Evolutionary conservation across 108 stramenopile genomes (phyloP), one percentile per base, ranked within the genome.

Genomic region (Nannochloropsis salina): DNA sequence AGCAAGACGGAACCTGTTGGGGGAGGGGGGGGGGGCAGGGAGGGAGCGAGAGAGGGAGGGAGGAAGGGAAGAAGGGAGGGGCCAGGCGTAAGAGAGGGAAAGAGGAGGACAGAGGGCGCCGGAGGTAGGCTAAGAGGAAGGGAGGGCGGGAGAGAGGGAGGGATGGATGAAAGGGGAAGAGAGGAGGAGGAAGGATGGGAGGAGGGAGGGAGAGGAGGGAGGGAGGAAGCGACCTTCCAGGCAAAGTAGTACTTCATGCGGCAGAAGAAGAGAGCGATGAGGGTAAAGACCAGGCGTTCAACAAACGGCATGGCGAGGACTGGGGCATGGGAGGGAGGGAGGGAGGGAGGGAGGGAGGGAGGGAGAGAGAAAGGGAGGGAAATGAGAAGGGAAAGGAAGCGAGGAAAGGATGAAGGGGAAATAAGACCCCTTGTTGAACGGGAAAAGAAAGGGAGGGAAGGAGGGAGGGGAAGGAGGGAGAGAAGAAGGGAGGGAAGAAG

Each of bases 231-330:
- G n/a, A 88, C 88, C 95, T 94, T 96, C 97, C 97, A 98, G 3
- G 96, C 97, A 92, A 98, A 96, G 93, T 96, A 96, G 91, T 98
- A 98, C 94, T 98, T 98, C 86, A 93, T 88, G 74, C 96, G 93
- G 82, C 94, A 85, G 86, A 92, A 94, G 83, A 96, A 94, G 22
- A 97, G 92, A 15, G 94, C 93, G 9, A 95, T 82, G 94, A 94
- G 95, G 42, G 90, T 88, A 86, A 95, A 94, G 11, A 85, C 90
- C 82, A 92, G 92, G 18, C 96, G 94, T 80, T 88, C 47, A 22
- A 92, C 83, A 86, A 93, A 93, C 9, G 95, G 93, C 83, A 92
- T 87, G 21, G 90, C 86, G 83, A 93, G 84, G 86, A 94, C 91
- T 40, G 91, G 90, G 41, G 85, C 93, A 9, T n/a, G 21, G 80